Evolutionary conservation across 352 stramenopile species (phyloP), one percentile per base, ranked within the genome.

Genomic region (Globisporangium perplexum): DNA sequence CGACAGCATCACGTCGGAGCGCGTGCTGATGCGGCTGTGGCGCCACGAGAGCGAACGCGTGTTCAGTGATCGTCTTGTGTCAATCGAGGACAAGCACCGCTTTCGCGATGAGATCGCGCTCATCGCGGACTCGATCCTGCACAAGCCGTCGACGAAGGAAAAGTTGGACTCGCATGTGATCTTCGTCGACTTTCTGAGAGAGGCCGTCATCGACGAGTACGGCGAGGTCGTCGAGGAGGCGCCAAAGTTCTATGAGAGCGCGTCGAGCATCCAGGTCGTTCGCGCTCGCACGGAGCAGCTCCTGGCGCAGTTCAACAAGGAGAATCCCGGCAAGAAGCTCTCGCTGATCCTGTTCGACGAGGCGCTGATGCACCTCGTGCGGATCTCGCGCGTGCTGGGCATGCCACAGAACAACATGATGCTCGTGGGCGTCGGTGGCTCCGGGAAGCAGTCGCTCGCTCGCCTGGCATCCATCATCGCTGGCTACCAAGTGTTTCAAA

Each of bases 341-440:
- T 66, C 84, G 31, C 66, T 97, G 18, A 88, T 97, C 31, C 64
- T 97, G 1, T 97, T 97, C 47, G 88, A 97, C 49, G 88, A 97
- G 61, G 90, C 90, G 8, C 68, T 97, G 3, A 60, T 66, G 22
- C 90, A 97, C 52, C 70, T 97, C 7, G 72, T 95, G 7, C 69
- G 88, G n/a, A 77, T 97, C 36, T 78, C 80, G 4, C 71, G 90
- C 2, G 77, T 88, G 36, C 64, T 97, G 20, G 78, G 79, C 3
- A 85, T 95, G 57, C 64, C 80, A 0, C 77, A 90, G 42, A 91
- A 86, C 53, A 87, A 93, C 55, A 92, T 96, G 70, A 88, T 97
- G 74, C 81, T 97, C 24, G 88, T 97, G 0, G 90, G 90, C 28
- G 87, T 97, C 11, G 89, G 87, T 22, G 90, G 90, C 11, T 95